Percentiles rank a stretch among this genome's conserved stretches.
Conservation (phyloP, 805 yeast species). For the Cephaloascus fragrans region DNA sequence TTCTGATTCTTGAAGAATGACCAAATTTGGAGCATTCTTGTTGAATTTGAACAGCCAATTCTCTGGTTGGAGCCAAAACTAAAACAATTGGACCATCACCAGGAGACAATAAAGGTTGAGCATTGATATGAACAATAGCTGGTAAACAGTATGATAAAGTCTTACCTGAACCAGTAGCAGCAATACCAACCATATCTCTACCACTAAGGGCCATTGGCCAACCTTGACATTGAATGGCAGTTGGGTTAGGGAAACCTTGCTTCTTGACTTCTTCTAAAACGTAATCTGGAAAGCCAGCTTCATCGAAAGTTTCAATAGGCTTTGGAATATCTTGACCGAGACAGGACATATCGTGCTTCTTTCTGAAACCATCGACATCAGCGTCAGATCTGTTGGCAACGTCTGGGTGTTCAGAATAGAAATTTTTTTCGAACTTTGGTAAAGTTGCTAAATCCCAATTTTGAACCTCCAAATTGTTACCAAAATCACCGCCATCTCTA, state of each 20-base stretch:
- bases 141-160: conserved; percentile 96
- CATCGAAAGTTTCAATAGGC: conserved; percentile 88
- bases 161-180: conserved; percentile 98
- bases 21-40: conserved; percentile 94
- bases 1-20: conserved; percentile 83
- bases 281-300: conserved; percentile 96
- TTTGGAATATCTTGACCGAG: conserved; percentile 82
- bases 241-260: conserved; percentile 90
- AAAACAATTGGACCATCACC: conserved; percentile 98
- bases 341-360: conserved; percentile 76
- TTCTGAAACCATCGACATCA: conserved; percentile 72
- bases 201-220: conserved; percentile 99
- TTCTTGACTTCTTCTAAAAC: conserved; percentile 82
- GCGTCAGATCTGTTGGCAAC: conserved; percentile 68
- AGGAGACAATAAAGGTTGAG: conserved; percentile 85
- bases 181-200: conserved; percentile 98
- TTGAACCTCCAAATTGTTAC: conserved; percentile 56
- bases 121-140: conserved; percentile 94
- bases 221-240: conserved; percentile 98
- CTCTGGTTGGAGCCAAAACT: conserved; percentile 97
- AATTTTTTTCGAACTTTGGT: conserved; percentile 91
- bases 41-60: conserved; percentile 96
- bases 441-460: conserved; percentile 71
- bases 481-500: conserved; percentile 30
- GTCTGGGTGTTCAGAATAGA: conserved; percentile 75